Evolutionary conservation across 2,329 filamentous ascomycete genomes (phyloP), one percentile per base, ranked within the genome.

Genomic region (Trichoderma breve): DNA sequence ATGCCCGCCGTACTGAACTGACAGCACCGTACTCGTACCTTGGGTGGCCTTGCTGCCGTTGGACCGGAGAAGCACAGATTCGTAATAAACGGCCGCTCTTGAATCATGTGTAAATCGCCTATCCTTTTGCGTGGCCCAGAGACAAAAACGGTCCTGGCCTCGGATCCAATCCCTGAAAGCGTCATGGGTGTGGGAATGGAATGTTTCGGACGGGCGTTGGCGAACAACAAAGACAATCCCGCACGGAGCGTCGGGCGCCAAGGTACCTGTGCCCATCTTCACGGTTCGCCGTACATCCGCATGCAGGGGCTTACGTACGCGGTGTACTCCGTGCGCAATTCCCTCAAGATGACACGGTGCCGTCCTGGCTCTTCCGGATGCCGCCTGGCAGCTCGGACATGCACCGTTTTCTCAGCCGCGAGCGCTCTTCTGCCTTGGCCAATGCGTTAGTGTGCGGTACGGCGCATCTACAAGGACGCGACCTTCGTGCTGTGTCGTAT

Each of bases 121-220:
- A 53, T 53, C 47, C 47, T 53, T 53, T 53, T 60, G 65, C 53
- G 65, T 58, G 51, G 65, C 32, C 15, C 53, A 68, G 55, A 69
- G 55, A 69, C 66, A 69, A 61, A 61, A 69, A 69, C 66, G 66
- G 66, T 60, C 36, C 43, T 58, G 55, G 58, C 55, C 55, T 69
- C 36, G 66, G 53, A 58, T 68, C 53, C 65, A 36, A 58, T 68
- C 65, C 65, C 32, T 60, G 65, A 57, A 68, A 34, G 65, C 65
- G 65, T 47, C 34, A 68, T 60, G 65, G 53, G 51, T 11, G 55
- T 60, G 65, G 39, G 34, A 28, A 47, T 60, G 66, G 66, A 69
- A 69, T 69, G 66, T 69, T 61, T 69, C 66, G 66, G 66, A 43
- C 55, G 55, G 66, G 66, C 36, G 66, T 30, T 43, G 55, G 55